A percentile compares a stretch with the other conserved stretches of the same genome.
Conservation (phyloP, 2,329 filamentous ascomycete species). For the Zalaria obscura region DNA sequence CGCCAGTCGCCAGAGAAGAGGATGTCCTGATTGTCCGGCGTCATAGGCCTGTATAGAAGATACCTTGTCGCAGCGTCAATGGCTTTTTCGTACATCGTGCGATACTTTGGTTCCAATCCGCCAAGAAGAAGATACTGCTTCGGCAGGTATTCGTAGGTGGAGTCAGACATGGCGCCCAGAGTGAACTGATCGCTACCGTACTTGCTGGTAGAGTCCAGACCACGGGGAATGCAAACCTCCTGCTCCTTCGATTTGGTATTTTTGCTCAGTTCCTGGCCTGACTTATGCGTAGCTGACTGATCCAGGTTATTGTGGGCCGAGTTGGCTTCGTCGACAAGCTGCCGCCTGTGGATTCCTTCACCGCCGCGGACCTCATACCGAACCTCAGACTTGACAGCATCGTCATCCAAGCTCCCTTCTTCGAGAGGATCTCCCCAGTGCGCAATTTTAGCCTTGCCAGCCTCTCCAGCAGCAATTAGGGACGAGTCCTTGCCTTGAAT, state of each 20-base stretch:
- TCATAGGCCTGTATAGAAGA: slow-evolving; percentile 67
- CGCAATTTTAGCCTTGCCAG: slow-evolving; percentile 1
- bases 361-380: not conserved
- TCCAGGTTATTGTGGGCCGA: not conserved
- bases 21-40: slow-evolving; percentile 52
- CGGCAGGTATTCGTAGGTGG: slow-evolving; percentile 43
- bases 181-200: slow-evolving; percentile 36
- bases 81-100: slow-evolving; percentile 54
- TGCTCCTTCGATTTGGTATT: slow-evolving; percentile 1
- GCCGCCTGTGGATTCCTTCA: slow-evolving; percentile 1
- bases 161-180: slow-evolving; percentile 42
- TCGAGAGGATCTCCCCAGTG: slow-evolving; percentile 6
- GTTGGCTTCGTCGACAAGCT: not conserved
- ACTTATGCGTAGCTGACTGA: not conserved
- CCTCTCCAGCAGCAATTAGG: not conserved
- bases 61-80: slow-evolving; percentile 56
- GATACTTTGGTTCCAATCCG: slow-evolving; percentile 58
- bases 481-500: not conserved
- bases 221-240: slow-evolving; percentile 43
- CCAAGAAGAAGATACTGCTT: slow-evolving; percentile 63
- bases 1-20: slow-evolving; percentile 50
- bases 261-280: not conserved
- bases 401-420: slow-evolving; percentile 5
- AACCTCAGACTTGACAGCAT: not conserved
- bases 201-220: slow-evolving; percentile 35